A percentile compares a stretch with the other conserved stretches of the same genome.
phyloP scores from a whole-genome alignment of 2,329 filamentous ascomycete genomes.

The Dactylellina leptospora region DNA sequence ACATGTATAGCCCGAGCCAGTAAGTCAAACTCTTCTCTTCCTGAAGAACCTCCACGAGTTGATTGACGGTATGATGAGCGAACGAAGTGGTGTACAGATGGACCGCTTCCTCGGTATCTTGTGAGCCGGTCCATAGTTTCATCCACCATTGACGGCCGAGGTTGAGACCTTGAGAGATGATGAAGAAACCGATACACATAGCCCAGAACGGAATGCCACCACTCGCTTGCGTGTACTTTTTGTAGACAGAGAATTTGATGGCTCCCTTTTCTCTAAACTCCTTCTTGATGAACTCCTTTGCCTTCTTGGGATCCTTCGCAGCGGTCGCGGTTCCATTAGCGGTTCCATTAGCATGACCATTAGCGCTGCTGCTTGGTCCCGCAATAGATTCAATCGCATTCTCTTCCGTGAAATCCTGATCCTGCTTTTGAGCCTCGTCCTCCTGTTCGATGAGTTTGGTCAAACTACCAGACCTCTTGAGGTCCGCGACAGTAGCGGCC shows the following conservation, averaged over 20 bases:
- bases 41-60: slow-evolving; percentile 56
- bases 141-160: slow-evolving; percentile 56
- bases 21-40: slow-evolving; percentile 65
- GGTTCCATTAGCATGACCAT: slow-evolving; percentile 59
- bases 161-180: slow-evolving; percentile 50
- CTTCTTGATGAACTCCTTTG: slow-evolving; percentile 78
- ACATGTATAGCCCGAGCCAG: slow-evolving; percentile 75
- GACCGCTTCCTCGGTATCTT: slow-evolving; percentile 12
- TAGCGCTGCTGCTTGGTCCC: slow-evolving; percentile 58
- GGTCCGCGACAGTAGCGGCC: slow-evolving; percentile 72
- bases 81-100: slow-evolving; percentile 55
- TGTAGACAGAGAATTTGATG: slow-evolving; percentile 74
- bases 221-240: slow-evolving; percentile 72
- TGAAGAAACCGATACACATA: slow-evolving; percentile 49
- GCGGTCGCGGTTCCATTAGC: slow-evolving; percentile 61
- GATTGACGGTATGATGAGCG: slow-evolving; percentile 60
- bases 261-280: slow-evolving; percentile 76
- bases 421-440: slow-evolving; percentile 51
- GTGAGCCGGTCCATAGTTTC: slow-evolving; percentile 56
- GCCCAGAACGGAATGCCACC: slow-evolving; percentile 63
- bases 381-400: slow-evolving; percentile 68
- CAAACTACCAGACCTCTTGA: slow-evolving; percentile 61
- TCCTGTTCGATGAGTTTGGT: slow-evolving; percentile 61
- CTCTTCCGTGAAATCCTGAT: slow-evolving; percentile 63
- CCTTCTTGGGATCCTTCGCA: slow-evolving; percentile 65